Base-by-base conservation (phyloP, 2,329 filamentous ascomycete genomes). In the Colletotrichum sp. region DNA sequence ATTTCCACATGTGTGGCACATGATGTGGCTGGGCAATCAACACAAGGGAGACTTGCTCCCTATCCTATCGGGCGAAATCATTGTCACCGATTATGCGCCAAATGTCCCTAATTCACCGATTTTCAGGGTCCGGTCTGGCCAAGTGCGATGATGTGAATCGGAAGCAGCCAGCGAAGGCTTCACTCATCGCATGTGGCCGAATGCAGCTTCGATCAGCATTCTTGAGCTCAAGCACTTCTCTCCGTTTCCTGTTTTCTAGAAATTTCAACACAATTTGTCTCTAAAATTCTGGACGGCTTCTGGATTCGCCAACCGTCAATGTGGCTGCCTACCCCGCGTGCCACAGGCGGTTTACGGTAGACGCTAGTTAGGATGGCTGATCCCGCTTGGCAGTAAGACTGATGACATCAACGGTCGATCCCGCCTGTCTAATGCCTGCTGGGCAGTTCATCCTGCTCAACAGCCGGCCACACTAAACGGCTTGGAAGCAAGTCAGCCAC, bases 381-480 rank as follows among this genome's bases (percentile, higher is more conserved):
- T 64, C 57, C 21, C 24, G 7, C 70, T 73, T 76, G 70, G 70
- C 64, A 60, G 36, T 69, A 34, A 76, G 70, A 76, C 64, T 3
- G 63, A 76, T 76, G 73, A 76, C 73, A 76, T 76, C 70, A 73
- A 72, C 44, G 5, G 69, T 26, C 70, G 70, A 76, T 76, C 73
- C 30, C 39, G 32, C 18, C 32, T 26, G 15, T 26, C 16, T 28
- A 15, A 39, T 65, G 26, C 30, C 59, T 36, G 28, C 24, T 21
- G 7, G 30, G 18, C 21, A 24, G 30, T 7, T 70, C 34, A 15
- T 26, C 18, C 12, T 67, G 26, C 24, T 15, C 26, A 28, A 39
- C 64, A 26, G 32, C 24, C 39, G 24, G 32, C 15, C 36, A 24
- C 44, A 67, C 39, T 30, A 24, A 44, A 59, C 13, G 18, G 26